These are phyloP conservation scores for Ganoderma boninense DNA, from an alignment of 1,284 basidiomycete species.

Conservation along the genomic window DNA sequence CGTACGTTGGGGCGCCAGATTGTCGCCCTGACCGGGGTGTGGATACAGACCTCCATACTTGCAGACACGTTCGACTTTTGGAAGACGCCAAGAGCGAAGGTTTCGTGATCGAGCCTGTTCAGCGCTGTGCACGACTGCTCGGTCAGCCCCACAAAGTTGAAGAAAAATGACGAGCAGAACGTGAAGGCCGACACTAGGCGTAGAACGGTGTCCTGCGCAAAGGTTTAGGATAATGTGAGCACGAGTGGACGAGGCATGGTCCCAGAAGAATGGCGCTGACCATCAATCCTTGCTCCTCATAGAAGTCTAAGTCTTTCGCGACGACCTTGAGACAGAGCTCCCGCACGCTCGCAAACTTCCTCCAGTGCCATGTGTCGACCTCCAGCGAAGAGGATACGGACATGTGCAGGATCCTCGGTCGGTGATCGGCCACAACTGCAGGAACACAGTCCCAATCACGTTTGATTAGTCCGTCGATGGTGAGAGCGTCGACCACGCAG, in stretches of 20 bases:
- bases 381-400: background rate
- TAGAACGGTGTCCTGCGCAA: background rate
- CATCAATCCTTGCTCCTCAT: background rate
- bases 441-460: background rate
- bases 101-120: background rate
- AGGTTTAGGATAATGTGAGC: background rate
- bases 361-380: background rate
- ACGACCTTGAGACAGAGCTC: background rate
- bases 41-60: background rate
- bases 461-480: background rate
- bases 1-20: background rate
- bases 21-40: background rate
- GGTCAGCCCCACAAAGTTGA: background rate
- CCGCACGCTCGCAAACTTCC: background rate
- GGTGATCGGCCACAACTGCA: background rate
- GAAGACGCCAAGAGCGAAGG: background rate
- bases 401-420: background rate
- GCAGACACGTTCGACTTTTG: background rate
- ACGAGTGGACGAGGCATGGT: background rate
- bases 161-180: background rate
- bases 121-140: background rate
- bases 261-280: background rate
- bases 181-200: background rate
- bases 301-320: background rate
- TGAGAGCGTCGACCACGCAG: background rate